Evolutionary conservation across 169 alveolate species (phyloP), one percentile per base, ranked within the genome.

Genomic region (Plasmodium falciparum): DNA sequence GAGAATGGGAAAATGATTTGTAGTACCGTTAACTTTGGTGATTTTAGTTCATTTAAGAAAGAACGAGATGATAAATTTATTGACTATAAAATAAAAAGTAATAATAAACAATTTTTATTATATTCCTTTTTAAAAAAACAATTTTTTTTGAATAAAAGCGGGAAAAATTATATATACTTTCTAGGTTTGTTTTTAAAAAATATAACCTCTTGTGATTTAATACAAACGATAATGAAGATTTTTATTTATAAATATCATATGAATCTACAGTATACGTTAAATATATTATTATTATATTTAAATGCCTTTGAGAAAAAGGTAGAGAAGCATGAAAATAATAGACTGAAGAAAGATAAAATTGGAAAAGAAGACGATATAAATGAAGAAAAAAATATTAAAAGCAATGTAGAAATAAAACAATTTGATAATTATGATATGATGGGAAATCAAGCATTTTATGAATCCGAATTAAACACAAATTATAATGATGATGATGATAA

Each of bases 81-180:
- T 17, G 43, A 62, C 33, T n/a, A 8, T 29, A 24, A 1, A 13
- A 65, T 29, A 24, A 13, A 24, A 11, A 69, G 29, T n/a, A 80
- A 29, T 15, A 74, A 63, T 8, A 71, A 71, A 15, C 88, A 86
- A 22, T 29, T 59, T 29, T 59, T 86, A n/a, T 70, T 86, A 86
- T 73, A 24, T 43, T n/a, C 47, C 61, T 86, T 86, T 86, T 86
- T 86, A 66, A 86, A 24, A 52, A 72, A 59, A 12, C 92, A 86
- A 72, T 12, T 62, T 22, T 52, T 71, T 86, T 8, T 86, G 54
- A 72, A 86, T 54, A 26, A 20, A 7, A 50, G 24, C 0, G 92
- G 92, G 3, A 86, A 86, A 33, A 86, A 86, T 47, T 86, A 86
- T 61, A 6, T 86, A 4, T 86, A 62, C 43, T 86, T 86, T 43